Evolutionary conservation across 2,329 filamentous ascomycete genomes (phyloP), one percentile per base, ranked within the genome.

Genomic region (Pseudogymnoascus sp.): DNA sequence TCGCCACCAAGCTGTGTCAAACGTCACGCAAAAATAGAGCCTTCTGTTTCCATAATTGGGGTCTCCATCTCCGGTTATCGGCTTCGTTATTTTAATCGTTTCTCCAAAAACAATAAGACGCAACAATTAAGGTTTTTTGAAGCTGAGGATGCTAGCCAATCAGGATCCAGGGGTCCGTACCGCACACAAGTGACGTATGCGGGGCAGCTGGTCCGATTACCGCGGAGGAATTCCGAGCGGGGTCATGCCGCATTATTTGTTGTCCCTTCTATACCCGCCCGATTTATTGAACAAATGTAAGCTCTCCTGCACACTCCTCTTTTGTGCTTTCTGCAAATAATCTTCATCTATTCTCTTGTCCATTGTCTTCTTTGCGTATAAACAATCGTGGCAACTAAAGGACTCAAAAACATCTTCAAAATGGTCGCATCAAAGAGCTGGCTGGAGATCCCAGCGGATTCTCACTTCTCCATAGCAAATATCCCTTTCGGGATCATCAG

Each of bases 401-500:
- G 35, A 16, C 35, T 60, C 25, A 60, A 38, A 60, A 60, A 60
- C 33, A 60, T 60, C n/a, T 23, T 59, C 40, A 68, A 45, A 37
- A 73, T 73, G 71, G 65, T 70, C 21, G 66, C 71, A 33, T 66
- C 67, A 41, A 68, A 67, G 49, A 72, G 70, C 55, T 74, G 72
- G 72, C 63, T 73, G 8, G 41, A 66, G 7, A 71, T 74, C 21
- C 69, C 71, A 1, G 23, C 66, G 5, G 41, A 69, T 49, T 70
- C 68, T 52, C 65, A 73, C 70, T 92, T 92, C 75, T 90, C 88
- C 11, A 78, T 91, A 59, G 81, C 84, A 67, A 92, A 92, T 72
- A 85, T 92, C 61, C 89, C 89, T 1, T 91, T 92, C 70, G 89
- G 89, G 65, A 86, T 92, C 74, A 88, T 91, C 69, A 8, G 68